Percentiles rank a stretch among this genome's conserved stretches.
Conservation (phyloP, 169 alveolate species). For the Plasmodium adleri region DNA sequence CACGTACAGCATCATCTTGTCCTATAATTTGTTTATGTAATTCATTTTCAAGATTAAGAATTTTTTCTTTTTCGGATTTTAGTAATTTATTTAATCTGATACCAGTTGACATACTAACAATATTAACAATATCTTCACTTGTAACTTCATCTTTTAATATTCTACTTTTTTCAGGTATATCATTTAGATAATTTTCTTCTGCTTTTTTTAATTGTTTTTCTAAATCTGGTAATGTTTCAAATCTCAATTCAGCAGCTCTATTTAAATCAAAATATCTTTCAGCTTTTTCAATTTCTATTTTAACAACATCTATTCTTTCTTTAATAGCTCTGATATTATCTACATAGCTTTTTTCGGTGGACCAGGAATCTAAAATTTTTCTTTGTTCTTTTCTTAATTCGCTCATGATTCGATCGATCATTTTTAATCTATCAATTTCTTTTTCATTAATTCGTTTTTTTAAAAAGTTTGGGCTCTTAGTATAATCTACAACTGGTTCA, state of each 20-base stretch:
- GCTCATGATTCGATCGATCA: constrained; percentile 78
- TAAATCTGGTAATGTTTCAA: constrained; percentile 90
- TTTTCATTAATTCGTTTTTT: constrained; percentile 48
- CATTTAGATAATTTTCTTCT: constrained; percentile 79
- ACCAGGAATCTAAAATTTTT: constrained; percentile 82
- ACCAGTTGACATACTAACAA: constrained; percentile 91
- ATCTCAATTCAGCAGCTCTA: constrained; percentile 91
- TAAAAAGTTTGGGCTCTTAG: constrained; percentile 20
- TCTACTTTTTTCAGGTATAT: constrained; percentile 78
- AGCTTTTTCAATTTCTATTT: constrained; percentile 88
- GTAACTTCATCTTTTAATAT: constrained; percentile 89
- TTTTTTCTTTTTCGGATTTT: constrained; percentile 89
- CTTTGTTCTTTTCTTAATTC: constrained; percentile 78
- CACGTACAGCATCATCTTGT: constrained; percentile 88
- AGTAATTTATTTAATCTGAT: constrained; percentile 88
- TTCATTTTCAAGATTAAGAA: constrained; percentile 84
- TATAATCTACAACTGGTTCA: constrained; percentile 19
- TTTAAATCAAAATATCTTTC: constrained; percentile 88
- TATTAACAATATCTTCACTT: constrained; percentile 89
- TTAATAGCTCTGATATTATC: constrained; percentile 86
- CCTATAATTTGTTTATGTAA: constrained; percentile 88
- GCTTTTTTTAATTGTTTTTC: constrained; percentile 85
- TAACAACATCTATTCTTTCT: constrained; percentile 87
- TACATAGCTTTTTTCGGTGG: constrained; percentile 85
- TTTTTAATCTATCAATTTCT: constrained; percentile 71